These are phyloP conservation scores for Poronia punctata DNA, from an alignment of 495 filamentous ascomycete species.

Conservation along the genomic window DNA sequence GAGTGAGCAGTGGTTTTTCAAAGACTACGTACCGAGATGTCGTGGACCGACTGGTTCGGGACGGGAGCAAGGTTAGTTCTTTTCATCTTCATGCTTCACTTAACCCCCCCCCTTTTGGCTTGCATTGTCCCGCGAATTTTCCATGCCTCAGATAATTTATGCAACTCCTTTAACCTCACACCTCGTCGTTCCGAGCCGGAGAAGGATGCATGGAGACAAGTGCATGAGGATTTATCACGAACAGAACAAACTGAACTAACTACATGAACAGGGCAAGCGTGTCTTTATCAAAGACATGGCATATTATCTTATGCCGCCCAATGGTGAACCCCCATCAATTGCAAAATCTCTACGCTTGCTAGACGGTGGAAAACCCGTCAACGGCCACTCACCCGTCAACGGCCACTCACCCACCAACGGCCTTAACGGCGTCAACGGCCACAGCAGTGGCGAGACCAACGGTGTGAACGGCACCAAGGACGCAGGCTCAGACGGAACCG, in stretches of 20 bases:
- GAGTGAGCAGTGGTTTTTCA: conserved; percentile 67
- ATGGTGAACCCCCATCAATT: conserved; percentile 56
- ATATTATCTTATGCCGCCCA: conserved; percentile 76
- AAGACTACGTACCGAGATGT: conserved; percentile 70
- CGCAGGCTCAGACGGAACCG: conserved; percentile 34
- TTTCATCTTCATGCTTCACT: conserved; percentile 5
- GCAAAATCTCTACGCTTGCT: conserved; percentile 60
- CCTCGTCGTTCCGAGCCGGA: too few species aligned
- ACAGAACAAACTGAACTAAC: conserved; percentile 8
- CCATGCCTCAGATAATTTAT: too few species aligned
- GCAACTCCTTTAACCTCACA: too few species aligned
- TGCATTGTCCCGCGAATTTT: background rate
- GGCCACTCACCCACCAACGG: conserved; percentile 14
- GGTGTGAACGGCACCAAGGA: conserved; percentile 8
- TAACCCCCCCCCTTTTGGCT: background rate
- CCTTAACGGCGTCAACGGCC: conserved; percentile 20
- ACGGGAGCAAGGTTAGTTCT: conserved; percentile 47
- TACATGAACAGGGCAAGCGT: conserved; percentile 59
- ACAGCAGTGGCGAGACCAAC: conserved; percentile 5
- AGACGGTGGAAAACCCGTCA: conserved; percentile 15
- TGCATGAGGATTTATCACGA: too few species aligned
- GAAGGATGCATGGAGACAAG: too few species aligned
- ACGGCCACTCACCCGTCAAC: conserved; percentile 13
- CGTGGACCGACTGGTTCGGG: conserved; percentile 60
- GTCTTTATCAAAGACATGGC: conserved; percentile 97